These are phyloP conservation scores for Lanmaoa pseudosensibilis DNA, from an alignment of 768 basidiomycete genomes.

Conservation along the genomic window DNA sequence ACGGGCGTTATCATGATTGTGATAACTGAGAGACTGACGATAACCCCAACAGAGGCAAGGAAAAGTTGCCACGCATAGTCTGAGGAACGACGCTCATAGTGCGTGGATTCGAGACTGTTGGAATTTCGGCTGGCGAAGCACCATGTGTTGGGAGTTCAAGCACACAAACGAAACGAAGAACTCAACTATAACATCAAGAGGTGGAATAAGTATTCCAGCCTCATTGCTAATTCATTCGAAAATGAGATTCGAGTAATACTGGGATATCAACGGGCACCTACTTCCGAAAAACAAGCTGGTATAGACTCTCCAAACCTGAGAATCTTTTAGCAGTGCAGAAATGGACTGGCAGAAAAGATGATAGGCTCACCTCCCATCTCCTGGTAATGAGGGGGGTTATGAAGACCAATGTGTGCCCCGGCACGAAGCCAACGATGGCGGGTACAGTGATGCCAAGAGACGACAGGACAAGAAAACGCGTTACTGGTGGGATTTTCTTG, in stretches of 20 bases:
- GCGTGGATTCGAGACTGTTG: constrained; percentile 60
- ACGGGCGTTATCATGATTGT: neutral
- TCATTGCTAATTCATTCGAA: constrained; percentile 21
- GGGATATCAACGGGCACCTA: constrained; percentile 22
- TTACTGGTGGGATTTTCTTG: constrained; percentile 81
- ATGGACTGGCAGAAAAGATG: neutral
- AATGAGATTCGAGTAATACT: neutral
- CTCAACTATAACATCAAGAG: constrained; percentile 45
- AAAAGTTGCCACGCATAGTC: constrained; percentile 78
- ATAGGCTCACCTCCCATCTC: constrained; percentile 52
- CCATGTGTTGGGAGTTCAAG: neutral
- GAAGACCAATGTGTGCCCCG: constrained; percentile 57
- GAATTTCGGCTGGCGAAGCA: constrained; percentile 55
- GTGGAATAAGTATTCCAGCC: constrained; percentile 41
- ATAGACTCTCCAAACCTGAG: constrained; percentile 69
- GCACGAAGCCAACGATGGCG: constrained; percentile 52
- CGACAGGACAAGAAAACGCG: constrained; percentile 65
- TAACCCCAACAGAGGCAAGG: constrained; percentile 51
- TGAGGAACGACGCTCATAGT: constrained; percentile 59
- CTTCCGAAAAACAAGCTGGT: constrained; percentile 77
- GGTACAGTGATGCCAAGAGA: constrained; percentile 61
- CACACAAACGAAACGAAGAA: neutral
- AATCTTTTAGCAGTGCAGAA: neutral
- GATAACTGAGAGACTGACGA: constrained; percentile 46
- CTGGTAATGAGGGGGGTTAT: constrained; percentile 42